Base-by-base conservation (phyloP, 108 stramenopile species). In the Cylindrotheca closterium region DNA sequence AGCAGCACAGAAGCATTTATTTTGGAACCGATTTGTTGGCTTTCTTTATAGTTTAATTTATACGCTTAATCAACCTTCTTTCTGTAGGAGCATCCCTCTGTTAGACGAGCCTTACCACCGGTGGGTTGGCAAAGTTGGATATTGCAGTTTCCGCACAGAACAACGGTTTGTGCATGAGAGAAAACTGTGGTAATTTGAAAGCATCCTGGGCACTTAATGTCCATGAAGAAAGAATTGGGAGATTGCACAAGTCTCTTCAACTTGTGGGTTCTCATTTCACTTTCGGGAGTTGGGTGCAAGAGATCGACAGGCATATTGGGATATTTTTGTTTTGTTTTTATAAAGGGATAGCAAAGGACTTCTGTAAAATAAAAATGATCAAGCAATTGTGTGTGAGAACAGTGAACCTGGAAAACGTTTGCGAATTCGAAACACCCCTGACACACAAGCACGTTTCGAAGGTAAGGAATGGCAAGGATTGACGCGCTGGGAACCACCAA, bases 161-260 rank as follows among this genome's bases (percentile, higher is more conserved):
- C 99, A 26, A 96, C 96, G 7, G 97, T 96, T 87, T 99, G 96
- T 49, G 89, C 92, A 62, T 97, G 91, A 66, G 80, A 86, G 74
- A 93, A 94, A 42, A 92, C 93, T 51, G 96, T 93, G 60, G 93
- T 94, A 77, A 99, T 99, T 84, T 97, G 94, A 88, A 98, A 98
- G 94, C 99, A 99, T 67, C 98, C 98, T 23, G 98, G 98, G 77
- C 99, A 99, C 77, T 98, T 98, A 63, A 99, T 98, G 65, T 99
- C 99, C 99, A 99, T 98, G 79, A 99, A 99, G 72, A 96, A 99
- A 60, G 87, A 89, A 85, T 99, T 98, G 37, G 99, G 99, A 70
- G 89, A 87, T 82, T 99, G 99, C 27, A 99, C 97, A 61, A 99
- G 94, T 61, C 99, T 88, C 95, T 98, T 99, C 67, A 98, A 91